Evolutionary conservation across 78 protist genomes (phyloP).

Genomic region (Paulinella micropora): DNA sequence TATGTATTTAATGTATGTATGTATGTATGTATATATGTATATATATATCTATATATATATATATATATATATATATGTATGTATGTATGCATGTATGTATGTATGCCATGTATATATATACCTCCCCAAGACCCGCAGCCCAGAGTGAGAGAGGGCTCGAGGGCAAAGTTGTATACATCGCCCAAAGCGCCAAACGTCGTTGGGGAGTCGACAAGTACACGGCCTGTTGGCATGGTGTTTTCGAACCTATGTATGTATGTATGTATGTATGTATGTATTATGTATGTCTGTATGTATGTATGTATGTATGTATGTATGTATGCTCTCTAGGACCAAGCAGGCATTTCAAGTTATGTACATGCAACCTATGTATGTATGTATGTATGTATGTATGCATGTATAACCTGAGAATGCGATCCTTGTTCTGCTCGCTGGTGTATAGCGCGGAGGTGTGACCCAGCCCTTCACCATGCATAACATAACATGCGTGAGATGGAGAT

Average conservation of each 20-base stretch:
- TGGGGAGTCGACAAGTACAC: conserved; percentile 29
- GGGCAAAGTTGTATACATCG: conserved; percentile 25
- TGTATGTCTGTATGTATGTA: too few relatives aligned
- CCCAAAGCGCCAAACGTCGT: conserved; percentile 40
- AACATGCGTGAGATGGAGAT: too few relatives aligned
- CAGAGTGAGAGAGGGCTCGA: conserved; percentile 29
- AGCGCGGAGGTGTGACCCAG: conserved; percentile 32
- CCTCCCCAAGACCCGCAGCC: conserved; percentile 8
- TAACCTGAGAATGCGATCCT: too few relatives aligned
- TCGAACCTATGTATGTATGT: too few relatives aligned
- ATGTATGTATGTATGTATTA: too few relatives aligned
- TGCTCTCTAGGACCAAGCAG: too few relatives aligned
- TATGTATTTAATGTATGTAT: too few relatives aligned
- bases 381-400: too few relatives aligned
- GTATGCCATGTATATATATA: neutral
- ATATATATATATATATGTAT: neutral
- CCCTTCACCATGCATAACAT: too few relatives aligned
- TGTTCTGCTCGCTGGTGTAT: conserved; percentile 6
- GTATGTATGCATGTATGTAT: neutral
- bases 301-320: too few relatives aligned
- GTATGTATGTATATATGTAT: neutral
- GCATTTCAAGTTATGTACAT: too few relatives aligned
- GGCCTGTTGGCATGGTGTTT: conserved; percentile 17
- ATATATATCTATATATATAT: neutral
- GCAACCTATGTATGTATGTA: too few relatives aligned